Evolutionary conservation across 1,139 yeast species (phyloP), one percentile per base, ranked within the genome.

Genomic region (Candida sp.): DNA sequence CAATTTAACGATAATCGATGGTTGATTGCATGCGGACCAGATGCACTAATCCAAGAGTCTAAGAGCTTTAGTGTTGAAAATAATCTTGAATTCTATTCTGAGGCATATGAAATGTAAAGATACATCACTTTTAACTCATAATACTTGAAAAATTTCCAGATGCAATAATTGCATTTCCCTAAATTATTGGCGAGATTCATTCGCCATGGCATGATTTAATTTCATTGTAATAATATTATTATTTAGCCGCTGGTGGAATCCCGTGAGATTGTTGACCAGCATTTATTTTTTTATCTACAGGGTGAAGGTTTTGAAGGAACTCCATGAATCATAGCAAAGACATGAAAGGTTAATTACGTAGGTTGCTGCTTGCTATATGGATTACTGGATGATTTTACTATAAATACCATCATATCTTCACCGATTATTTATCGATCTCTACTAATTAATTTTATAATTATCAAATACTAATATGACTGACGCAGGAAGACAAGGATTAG

Each of bases 21-120:
- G 83, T 66, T 84, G 0, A 63, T 86, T n/a, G 79, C 87, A 0
- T 86, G 95, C 64, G 95, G 96, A 0, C 89, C 91, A 0, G 63
- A 61, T 2, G 52, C 70, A 0, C 62, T 87, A 46, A 77, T 82
- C 19, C 36, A 50, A 2, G 82, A 79, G 21, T 77, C 77, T n/a
- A 52, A 61, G 39, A 43, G 36, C 1, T 73, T 81, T 72, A 77
- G 86, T 0, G 52, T 50, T 2, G 45, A 48, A 1, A 56, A 66
- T 27, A 61, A 63, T 6, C 63, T 75, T 19, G 62, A 68, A 33
- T 74, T 68, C 48, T 66, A 70, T 43, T 66, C 74, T 19, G 89
- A 83, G 47, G 41, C 52, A n/a, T 69, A 66, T 45, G 66, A 60
- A 32, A 61, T 68, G 62, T 69, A 50, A 38, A 33, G 29, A 19